phyloP scores from a whole-genome alignment of 2,329 filamentous ascomycete genomes.

The Claviceps digitariae region DNA sequence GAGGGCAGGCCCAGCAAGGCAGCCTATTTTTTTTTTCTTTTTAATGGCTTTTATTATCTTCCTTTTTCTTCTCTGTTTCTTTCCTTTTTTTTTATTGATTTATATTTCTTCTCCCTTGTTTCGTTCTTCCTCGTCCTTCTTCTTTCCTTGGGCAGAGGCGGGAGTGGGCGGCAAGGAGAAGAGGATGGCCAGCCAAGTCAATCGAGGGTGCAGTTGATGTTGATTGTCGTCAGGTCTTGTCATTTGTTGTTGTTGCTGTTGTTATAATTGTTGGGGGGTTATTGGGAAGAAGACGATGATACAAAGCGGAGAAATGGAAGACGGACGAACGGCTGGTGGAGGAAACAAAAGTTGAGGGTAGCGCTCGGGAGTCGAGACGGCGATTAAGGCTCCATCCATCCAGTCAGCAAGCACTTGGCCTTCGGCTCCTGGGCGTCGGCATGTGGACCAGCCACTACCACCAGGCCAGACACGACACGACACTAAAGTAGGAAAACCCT shows the following conservation, averaged over 20 bases:
- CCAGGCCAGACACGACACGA: not conserved
- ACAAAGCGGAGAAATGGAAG: not conserved
- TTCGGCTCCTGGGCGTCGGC: not conserved
- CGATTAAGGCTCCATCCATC: not conserved
- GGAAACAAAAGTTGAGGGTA: not conserved
- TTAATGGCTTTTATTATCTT: not conserved
- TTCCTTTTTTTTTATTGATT: not conserved
- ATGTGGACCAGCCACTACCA: not conserved
- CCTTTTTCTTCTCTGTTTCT: not conserved
- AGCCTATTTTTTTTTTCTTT: constrained; percentile 2
- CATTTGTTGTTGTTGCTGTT: no score
- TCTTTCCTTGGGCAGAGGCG: not conserved
- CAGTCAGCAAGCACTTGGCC: no score
- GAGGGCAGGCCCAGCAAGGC: constrained; percentile 9
- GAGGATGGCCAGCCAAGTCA: constrained; percentile 1
- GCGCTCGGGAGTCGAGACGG: not conserved
- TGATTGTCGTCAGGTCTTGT: no score
- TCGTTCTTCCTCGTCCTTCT: not conserved
- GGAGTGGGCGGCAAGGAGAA: not conserved
- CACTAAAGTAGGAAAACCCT: no score
- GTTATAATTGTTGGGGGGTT: not conserved
- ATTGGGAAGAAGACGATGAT: not conserved
- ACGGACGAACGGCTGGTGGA: not conserved
- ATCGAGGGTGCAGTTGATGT: not conserved
- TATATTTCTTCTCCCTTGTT: no score